Conservation (phyloP, 176 grass and related monocot species). For the Microstegium vimineum region DNA sequence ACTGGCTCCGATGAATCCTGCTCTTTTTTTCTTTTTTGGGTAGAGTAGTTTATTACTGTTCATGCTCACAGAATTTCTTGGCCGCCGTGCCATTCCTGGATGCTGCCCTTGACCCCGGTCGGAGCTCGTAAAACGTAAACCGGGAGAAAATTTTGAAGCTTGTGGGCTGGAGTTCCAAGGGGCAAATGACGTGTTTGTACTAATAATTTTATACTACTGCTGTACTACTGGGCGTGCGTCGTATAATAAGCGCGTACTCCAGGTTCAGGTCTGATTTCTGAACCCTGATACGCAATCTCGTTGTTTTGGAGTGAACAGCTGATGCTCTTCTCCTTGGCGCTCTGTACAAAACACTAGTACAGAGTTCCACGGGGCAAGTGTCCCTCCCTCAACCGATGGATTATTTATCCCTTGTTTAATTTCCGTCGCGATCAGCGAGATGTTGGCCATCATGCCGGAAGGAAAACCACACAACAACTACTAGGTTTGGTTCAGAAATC, state of each 20-base stretch:
- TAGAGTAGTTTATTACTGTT: background rate
- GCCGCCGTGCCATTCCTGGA: background rate
- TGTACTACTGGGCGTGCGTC: background rate
- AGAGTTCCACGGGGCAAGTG: background rate
- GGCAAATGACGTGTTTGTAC: background rate
- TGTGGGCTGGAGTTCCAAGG: background rate
- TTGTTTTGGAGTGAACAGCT: background rate
- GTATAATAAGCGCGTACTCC: background rate
- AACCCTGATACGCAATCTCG: background rate
- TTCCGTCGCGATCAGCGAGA: background rate
- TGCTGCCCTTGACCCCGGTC: background rate
- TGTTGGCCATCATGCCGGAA: background rate
- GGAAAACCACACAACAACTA: background rate
- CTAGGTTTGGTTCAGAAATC: background rate
- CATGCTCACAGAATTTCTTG: background rate
- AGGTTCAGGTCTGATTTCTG: background rate
- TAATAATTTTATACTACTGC: background rate
- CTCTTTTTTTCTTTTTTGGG: background rate
- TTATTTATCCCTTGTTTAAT: background rate
- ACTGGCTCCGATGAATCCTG: background rate
- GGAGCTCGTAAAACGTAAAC: background rate
- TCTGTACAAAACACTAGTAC: background rate
- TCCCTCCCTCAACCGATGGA: background rate
- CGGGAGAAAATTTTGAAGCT: background rate
- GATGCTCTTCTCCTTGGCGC: background rate